These are phyloP conservation scores for Rhynchospora tenuis DNA, from an alignment of 176 grass and related monocot genomes.

Conservation along the genomic window DNA sequence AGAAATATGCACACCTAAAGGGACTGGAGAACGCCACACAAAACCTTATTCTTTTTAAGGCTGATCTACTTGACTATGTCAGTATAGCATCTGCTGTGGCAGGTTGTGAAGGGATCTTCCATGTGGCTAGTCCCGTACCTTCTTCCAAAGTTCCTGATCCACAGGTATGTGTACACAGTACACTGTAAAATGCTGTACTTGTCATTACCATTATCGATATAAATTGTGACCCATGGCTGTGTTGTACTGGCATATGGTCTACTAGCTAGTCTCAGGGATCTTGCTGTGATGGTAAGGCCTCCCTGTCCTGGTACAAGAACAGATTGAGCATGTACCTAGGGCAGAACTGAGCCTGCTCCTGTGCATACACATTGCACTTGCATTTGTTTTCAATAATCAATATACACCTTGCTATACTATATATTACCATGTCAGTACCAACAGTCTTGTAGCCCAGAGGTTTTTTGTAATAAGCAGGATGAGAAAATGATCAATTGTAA, in stretches of 20 bases:
- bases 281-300: neutral
- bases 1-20: conserved; percentile 58
- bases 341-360: neutral
- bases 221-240: neutral
- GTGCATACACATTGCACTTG: neutral
- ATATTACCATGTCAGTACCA: neutral
- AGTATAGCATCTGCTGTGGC: conserved; percentile 37
- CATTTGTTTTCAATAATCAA: neutral
- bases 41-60: conserved; percentile 57
- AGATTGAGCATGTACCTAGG: neutral
- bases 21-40: conserved; percentile 34
- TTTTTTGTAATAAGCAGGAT: neutral
- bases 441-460: neutral
- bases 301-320: neutral
- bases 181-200: neutral
- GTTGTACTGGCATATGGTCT: neutral
- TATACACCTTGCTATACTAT: neutral
- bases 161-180: conserved; percentile 36
- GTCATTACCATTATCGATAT: neutral
- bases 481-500: too few species aligned
- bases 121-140: conserved; percentile 65
- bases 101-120: conserved; percentile 67
- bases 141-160: conserved; percentile 36
- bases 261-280: neutral
- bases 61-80: conserved; percentile 43